Evolutionary conservation across 2,329 filamentous ascomycete genomes (phyloP).

Genomic region (Amylocarpus encephaloides): DNA sequence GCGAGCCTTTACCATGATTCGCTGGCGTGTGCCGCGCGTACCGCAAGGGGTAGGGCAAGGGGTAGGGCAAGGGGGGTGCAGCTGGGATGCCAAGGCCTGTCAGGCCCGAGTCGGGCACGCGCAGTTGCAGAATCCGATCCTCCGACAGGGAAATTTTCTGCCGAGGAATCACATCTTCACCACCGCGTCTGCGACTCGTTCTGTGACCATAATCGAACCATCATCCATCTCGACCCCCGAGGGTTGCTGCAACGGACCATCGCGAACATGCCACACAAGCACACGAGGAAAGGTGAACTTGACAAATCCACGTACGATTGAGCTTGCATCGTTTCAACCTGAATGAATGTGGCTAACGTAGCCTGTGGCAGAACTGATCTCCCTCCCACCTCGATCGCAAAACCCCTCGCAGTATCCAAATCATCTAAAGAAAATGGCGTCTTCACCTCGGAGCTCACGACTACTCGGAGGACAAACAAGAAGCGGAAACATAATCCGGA

Average conservation of each 20-base stretch:
- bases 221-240: not conserved
- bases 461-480: constrained; percentile 33
- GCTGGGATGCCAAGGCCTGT: too few species aligned
- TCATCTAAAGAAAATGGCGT: constrained; percentile 34
- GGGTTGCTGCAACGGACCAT: not conserved
- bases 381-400: constrained; percentile 53
- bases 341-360: constrained; percentile 6
- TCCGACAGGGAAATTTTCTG: too few species aligned
- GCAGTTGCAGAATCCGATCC: too few species aligned
- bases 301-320: constrained; percentile 47
- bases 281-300: constrained; percentile 59
- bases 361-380: constrained; percentile 35
- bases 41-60: too few species aligned
- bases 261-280: constrained; percentile 75
- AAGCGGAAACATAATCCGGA: constrained; percentile 42
- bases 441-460: constrained; percentile 30
- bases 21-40: too few species aligned
- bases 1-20: too few species aligned
- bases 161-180: too few species aligned
- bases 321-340: not conserved
- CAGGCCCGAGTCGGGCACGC: too few species aligned
- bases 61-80: too few species aligned
- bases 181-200: too few species aligned
- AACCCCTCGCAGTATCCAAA: constrained; percentile 50
- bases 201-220: too few species aligned